Base-by-base conservation (phyloP, 1,139 yeast species). In the Pichia inconspicua region DNA sequence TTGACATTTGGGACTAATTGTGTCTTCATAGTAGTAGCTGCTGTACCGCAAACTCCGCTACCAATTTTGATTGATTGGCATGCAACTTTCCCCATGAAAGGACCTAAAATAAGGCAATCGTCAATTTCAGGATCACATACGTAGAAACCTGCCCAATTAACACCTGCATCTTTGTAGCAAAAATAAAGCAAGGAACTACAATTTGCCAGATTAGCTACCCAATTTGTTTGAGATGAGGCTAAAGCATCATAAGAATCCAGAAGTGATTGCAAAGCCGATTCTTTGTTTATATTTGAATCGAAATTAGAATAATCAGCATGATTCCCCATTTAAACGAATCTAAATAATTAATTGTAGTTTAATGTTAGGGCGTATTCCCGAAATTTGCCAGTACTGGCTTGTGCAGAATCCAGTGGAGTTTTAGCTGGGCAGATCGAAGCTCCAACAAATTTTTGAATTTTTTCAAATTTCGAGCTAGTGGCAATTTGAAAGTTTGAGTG, bases 21-120 rank as follows among this genome's bases (percentile, higher is more conserved):
- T 0, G 96, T 83, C 46, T 65, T 47, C 49, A 66, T 64, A 0
- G 70, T 56, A 0, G 63, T 53, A 0, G 95, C 96, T 1, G 96
- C 95, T 1, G 78, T 70, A 7, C 98, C 97, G 67, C 97, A 92
- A 0, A 92, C 97, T 9, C 98, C 98, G 50, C 69, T 74, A 5
- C 96, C 97, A 49, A 84, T 69, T 49, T 70, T 62, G 50, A 92
- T 92, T 19, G 69, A 66, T 65, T 92, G 97, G 61, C 98, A 92
- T 0, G 97, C 97, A 3, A 92, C 97, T 64, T 88, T 88, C 1
- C 98, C 98, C 65, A 88, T 96, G 64, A 92, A 92, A 9, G 98
- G 98, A 0, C 95, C 98, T 42, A 92, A 71, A 32, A 87, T 74
- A 48, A 92, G 70, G 58, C 75, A 78, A 0, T 61, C 46, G 0